Percentiles rank a stretch among this genome's conserved stretches.
These are phyloP conservation scores for Pseudonitzschia multistriata DNA, from an alignment of 108 stramenopile genomes.

Conservation along the genomic window DNA sequence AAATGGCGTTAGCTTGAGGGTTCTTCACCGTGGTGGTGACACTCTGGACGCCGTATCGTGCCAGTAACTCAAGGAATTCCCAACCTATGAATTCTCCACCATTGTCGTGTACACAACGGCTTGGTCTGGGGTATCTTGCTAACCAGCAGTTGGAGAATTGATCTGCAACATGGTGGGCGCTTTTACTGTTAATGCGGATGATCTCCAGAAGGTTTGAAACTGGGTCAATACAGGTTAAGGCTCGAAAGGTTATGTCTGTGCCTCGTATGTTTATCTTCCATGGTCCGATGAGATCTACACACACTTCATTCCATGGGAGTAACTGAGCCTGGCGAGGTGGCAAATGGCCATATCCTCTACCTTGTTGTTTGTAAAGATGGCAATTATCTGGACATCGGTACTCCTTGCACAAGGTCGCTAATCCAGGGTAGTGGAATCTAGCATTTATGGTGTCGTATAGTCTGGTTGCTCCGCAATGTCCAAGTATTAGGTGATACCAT, in stretches of 20 bases:
- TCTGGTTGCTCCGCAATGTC: conserved; percentile 27
- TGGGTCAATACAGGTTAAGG: too few relatives aligned
- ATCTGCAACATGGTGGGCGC: conserved; percentile 21
- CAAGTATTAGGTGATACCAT: conserved; percentile 40
- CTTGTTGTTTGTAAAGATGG: conserved; percentile 18
- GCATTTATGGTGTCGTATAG: conserved; percentile 18
- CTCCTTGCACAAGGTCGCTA: conserved; percentile 3
- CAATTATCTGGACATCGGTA: conserved; percentile 17
- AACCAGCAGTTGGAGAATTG: conserved; percentile 45
- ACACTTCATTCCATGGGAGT: conserved; percentile 31
- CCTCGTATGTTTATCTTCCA: conserved; percentile 27
- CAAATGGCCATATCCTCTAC: conserved; percentile 25
- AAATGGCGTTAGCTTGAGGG: conserved; percentile 39
- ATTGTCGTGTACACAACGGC: conserved; percentile 33
- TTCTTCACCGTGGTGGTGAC: conserved; percentile 26
- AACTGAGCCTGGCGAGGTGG: conserved; percentile 12
- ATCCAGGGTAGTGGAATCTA: conserved; percentile 3
- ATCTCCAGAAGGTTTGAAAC: too few relatives aligned
- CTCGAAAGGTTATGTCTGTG: background rate
- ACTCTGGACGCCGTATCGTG: conserved; percentile 11
- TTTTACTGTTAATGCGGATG: conserved; percentile 19
- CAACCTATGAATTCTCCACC: conserved; percentile 45
- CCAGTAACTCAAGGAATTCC: too few relatives aligned
- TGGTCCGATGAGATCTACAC: conserved; percentile 47
- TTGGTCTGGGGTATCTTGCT: conserved; percentile 40